Percentiles rank a stretch among this genome's conserved stretches.
Conservation (phyloP, 257 asterid genomes). For the Solanum lignicaule region DNA sequence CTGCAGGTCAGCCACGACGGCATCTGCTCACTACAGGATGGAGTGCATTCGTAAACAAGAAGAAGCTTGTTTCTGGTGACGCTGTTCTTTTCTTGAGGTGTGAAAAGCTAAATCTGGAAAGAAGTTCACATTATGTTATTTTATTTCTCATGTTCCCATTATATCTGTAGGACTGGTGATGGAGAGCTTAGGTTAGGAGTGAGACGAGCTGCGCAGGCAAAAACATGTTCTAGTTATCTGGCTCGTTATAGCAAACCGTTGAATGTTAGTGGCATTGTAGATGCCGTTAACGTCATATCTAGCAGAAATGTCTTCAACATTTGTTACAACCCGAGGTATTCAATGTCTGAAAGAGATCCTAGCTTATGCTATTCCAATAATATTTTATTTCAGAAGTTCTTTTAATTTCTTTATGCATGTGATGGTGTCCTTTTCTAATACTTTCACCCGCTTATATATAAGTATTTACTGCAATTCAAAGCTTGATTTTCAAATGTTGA, state of each 20-base stretch:
- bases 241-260: constrained; percentile 35
- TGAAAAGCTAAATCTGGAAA: neutral
- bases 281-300: constrained; percentile 57
- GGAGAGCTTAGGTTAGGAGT: constrained; percentile 96
- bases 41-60: constrained; percentile 96
- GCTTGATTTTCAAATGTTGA: neutral
- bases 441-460: neutral
- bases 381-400: neutral
- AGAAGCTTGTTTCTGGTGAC: constrained; percentile 90
- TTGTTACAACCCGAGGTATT: constrained; percentile 90
- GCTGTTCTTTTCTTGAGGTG: constrained; percentile 94
- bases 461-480: neutral
- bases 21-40: constrained; percentile 97
- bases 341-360: neutral
- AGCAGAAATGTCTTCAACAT: constrained; percentile 40
- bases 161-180: constrained; percentile 71
- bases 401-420: neutral
- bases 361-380: neutral
- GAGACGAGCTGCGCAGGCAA: constrained; percentile 84
- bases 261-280: constrained; percentile 46
- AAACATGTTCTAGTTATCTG: constrained; percentile 32
- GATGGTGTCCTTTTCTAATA: neutral
- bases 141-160: neutral
- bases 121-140: neutral
- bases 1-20: constrained; percentile 95